phyloP scores from a whole-genome alignment of 2,329 filamentous ascomycete species.

The Diaporthe citrichinensis region DNA sequence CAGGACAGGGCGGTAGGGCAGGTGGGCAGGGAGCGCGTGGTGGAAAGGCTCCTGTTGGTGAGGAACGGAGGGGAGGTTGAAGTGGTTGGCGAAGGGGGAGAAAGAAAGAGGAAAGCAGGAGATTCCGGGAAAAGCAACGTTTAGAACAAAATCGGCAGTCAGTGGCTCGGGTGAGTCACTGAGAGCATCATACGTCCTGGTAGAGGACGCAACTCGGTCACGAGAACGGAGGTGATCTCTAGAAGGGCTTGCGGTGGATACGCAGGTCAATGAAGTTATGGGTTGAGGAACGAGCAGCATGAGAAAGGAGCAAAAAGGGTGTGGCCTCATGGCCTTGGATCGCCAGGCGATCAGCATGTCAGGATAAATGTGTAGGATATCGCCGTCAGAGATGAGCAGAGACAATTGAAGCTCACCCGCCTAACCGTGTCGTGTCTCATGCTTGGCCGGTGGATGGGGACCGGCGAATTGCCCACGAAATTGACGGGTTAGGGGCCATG shows the following conservation, averaged over 20 bases:
- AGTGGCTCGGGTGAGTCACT: background rate
- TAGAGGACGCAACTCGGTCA: background rate
- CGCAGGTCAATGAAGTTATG: constrained; percentile 12
- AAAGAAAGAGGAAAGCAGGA: background rate
- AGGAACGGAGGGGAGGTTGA: constrained; percentile 40
- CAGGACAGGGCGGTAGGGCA: background rate
- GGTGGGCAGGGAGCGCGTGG: background rate
- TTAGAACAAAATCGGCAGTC: background rate
- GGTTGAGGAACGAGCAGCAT: background rate
- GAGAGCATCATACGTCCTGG: background rate
- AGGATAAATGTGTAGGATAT: constrained; percentile 30
- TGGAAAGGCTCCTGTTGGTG: constrained; percentile 17
- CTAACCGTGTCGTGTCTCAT: background rate
- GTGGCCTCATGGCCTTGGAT: background rate
- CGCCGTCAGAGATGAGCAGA: background rate
- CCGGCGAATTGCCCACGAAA: too few species aligned
- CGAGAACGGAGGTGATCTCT: background rate
- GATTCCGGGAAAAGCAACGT: background rate
- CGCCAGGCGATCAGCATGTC: background rate
- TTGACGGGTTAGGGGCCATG: too few species aligned
- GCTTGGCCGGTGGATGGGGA: background rate
- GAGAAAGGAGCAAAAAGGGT: background rate
- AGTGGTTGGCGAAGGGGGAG: background rate
- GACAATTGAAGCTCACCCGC: background rate
- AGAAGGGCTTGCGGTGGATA: background rate